Evolutionary conservation across 257 asterid genomes (phyloP).

Genomic region (Capsicum rhomboideum): DNA sequence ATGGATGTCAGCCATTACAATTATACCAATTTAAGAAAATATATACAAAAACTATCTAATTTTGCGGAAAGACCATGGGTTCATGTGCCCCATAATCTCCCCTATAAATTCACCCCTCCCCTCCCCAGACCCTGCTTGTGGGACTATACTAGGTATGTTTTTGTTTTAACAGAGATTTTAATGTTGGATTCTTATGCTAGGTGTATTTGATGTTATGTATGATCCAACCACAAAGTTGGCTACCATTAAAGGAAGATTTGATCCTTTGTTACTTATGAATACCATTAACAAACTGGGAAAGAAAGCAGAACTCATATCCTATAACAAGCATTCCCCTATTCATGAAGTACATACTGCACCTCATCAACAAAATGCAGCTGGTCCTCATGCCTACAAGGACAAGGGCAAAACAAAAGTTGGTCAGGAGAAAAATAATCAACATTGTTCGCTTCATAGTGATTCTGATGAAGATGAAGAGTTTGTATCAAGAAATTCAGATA

Average conservation of each 20-base stretch:
- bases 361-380: neutral
- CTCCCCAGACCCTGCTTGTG: no score
- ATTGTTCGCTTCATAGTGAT: neutral
- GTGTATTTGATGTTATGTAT: constrained; percentile 12
- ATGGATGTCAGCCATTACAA: no score
- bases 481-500: constrained; percentile 1
- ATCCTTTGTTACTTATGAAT: constrained; percentile 7
- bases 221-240: constrained; percentile 18
- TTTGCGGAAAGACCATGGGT: no score
- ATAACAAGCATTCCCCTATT: neutral
- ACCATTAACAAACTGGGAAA: constrained; percentile 16
- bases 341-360: neutral
- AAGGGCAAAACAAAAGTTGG: neutral
- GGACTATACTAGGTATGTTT: no score
- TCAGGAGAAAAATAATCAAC: neutral
- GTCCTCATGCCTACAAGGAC: neutral
- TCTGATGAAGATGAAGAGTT: neutral
- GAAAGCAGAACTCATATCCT: constrained; percentile 11
- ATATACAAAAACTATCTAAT: no score
- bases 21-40: no score
- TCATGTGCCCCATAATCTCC: no score
- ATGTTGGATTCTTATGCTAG: neutral
- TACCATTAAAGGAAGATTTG: constrained; percentile 21
- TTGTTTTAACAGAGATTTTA: neutral
- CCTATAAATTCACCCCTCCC: no score